phyloP scores from a whole-genome alignment of 2,329 filamentous ascomycete species.

The Plenodomus tracheiphilus region DNA sequence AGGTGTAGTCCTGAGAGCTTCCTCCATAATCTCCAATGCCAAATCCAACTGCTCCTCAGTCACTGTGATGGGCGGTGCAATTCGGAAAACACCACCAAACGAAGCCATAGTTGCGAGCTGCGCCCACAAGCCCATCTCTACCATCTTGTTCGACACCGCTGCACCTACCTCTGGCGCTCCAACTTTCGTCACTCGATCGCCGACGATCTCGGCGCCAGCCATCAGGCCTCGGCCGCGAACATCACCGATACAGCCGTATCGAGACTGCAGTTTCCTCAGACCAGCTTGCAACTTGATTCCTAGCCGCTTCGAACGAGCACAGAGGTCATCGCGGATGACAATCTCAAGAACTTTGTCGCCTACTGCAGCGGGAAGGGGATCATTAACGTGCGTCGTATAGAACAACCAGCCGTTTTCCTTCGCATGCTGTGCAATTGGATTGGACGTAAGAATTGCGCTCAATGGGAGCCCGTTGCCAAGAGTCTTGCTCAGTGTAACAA shows the following conservation, averaged over 20 bases:
- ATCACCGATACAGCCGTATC: conserved; percentile 66
- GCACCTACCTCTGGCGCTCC: conserved; percentile 54
- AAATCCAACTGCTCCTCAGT: conserved; percentile 47
- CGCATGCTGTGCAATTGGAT: conserved; percentile 56
- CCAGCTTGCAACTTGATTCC: conserved; percentile 54
- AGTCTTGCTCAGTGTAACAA: conserved; percentile 64
- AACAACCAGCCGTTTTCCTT: conserved; percentile 58
- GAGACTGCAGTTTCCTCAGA: conserved; percentile 51
- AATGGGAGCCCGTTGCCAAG: conserved; percentile 64
- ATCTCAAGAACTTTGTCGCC: conserved; percentile 66
- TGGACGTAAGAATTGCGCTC: conserved; percentile 60
- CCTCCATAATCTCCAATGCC: conserved; percentile 60
- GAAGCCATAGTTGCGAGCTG: conserved; percentile 57
- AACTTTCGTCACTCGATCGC: conserved; percentile 53
- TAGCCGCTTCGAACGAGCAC: conserved; percentile 49
- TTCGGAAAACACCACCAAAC: conserved; percentile 57
- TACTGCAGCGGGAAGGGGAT: conserved; percentile 63
- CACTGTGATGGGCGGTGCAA: conserved; percentile 64
- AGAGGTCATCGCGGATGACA: conserved; percentile 59
- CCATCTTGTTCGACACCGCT: conserved; percentile 53
- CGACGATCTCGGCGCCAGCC: conserved; percentile 62
- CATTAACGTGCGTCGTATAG: conserved; percentile 66
- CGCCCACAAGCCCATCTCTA: conserved; percentile 59
- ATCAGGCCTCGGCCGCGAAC: conserved; percentile 63
- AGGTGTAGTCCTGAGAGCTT: conserved; percentile 59